Conservation (phyloP, 2,329 filamentous ascomycete genomes). For the Aspergillus eucalypticola region DNA sequence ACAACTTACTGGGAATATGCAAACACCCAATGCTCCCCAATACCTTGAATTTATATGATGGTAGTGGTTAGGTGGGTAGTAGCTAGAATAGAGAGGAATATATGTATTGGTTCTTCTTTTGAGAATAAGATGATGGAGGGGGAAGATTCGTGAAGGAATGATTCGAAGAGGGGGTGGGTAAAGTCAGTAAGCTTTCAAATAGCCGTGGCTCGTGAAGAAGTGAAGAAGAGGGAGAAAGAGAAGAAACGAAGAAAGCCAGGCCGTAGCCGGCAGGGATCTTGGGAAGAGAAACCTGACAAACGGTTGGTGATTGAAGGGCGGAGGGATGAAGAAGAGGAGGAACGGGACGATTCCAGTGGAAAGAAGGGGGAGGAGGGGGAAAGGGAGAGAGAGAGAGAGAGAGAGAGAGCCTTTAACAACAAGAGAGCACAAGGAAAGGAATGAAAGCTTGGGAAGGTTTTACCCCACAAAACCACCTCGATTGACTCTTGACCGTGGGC, state of each 20-base stretch:
- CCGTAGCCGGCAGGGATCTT: background rate
- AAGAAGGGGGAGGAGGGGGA: slow-evolving; percentile 1
- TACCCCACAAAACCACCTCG: slow-evolving; percentile 20
- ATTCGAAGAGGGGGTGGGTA: background rate
- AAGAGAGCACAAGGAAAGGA: background rate
- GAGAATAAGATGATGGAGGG: background rate
- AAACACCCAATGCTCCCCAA: background rate
- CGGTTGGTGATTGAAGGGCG: too few species aligned
- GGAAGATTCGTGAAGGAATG: background rate
- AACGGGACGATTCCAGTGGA: background rate
- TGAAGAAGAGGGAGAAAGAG: background rate
- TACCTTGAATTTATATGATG: background rate
- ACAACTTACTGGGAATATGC: background rate
- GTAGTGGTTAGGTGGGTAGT: background rate
- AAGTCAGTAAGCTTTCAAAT: background rate
- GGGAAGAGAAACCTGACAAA: background rate
- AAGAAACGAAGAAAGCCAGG: background rate
- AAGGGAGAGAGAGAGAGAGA: background rate
- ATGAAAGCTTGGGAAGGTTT: slow-evolving; percentile 9
- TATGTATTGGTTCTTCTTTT: too few species aligned
- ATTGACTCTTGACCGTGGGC: slow-evolving; percentile 23
- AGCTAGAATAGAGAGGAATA: too few species aligned
- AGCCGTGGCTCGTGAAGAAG: background rate
- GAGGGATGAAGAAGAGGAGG: background rate
- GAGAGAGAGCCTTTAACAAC: background rate